phyloP scores from a whole-genome alignment of 306 rosid species.

The Rosa lucieae region DNA sequence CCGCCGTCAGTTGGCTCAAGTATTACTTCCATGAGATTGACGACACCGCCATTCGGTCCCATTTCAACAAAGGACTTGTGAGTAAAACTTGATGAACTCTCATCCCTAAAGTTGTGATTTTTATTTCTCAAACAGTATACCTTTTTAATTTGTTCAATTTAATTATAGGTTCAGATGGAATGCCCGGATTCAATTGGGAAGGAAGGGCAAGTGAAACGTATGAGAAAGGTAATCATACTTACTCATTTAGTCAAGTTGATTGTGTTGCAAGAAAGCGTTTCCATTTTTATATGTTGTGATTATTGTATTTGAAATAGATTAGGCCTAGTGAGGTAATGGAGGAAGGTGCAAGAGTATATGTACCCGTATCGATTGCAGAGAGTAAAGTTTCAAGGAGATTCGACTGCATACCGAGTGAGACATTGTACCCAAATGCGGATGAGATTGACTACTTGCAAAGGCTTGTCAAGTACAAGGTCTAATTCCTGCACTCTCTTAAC shows the following conservation, averaged over 20 bases:
- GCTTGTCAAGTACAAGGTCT: conserved; percentile 84
- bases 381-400: conserved; percentile 78
- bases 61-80: conserved; percentile 86
- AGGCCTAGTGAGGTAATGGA: conserved; percentile 70
- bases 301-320: conserved; percentile 60
- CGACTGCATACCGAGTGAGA: conserved; percentile 90
- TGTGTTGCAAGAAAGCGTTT: conserved; percentile 16
- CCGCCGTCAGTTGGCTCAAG: conserved; percentile 86
- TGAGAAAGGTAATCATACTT: conserved; percentile 56
- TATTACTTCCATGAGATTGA: conserved; percentile 68
- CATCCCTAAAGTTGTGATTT: not conserved
- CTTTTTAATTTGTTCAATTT: conserved; percentile 6
- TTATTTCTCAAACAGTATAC: not conserved
- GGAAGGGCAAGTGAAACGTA: conserved; percentile 34
- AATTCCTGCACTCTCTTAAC: not conserved
- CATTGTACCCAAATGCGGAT: conserved; percentile 89
- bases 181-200: conserved; percentile 27
- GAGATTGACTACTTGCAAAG: conserved; percentile 91
- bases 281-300: conserved; percentile 8
- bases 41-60: conserved; percentile 63
- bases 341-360: conserved; percentile 55
- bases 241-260: conserved; percentile 10
- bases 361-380: conserved; percentile 82
- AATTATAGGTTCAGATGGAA: conserved; percentile 65
- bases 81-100: conserved; percentile 22